phyloP scores from a whole-genome alignment of 1,284 basidiomycete genomes.

The Microbotryomycetes sp. region DNA sequence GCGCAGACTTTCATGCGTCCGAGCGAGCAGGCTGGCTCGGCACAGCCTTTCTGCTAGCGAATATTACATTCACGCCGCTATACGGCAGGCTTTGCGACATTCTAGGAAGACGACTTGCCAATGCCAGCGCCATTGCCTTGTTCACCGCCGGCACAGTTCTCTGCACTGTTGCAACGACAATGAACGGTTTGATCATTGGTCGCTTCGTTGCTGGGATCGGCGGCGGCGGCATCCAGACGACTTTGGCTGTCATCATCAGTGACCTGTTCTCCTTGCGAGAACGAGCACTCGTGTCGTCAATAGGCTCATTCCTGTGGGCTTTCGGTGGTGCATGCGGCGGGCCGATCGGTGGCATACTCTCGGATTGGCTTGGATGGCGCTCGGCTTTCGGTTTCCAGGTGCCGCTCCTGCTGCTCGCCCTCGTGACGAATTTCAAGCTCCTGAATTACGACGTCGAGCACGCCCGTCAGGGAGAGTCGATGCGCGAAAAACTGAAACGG shows the following conservation, averaged over 20 bases:
- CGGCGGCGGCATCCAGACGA: slow-evolving; percentile 43
- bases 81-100: slow-evolving; percentile 72
- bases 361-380: slow-evolving; percentile 14
- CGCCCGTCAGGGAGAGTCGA: slow-evolving; percentile 1
- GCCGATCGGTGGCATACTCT: slow-evolving; percentile 7
- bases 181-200: slow-evolving; percentile 49
- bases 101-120: slow-evolving; percentile 65
- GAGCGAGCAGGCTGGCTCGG: slow-evolving; percentile 5
- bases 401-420: slow-evolving; percentile 7
- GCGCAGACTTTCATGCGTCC: slow-evolving; percentile 7
- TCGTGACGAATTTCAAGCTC: neutral
- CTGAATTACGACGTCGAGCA: slow-evolving; percentile 4
- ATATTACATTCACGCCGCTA: slow-evolving; percentile 69
- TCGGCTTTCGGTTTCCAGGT: slow-evolving; percentile 6
- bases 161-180: slow-evolving; percentile 64
- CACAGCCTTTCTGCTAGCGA: slow-evolving; percentile 56
- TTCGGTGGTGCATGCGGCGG: slow-evolving; percentile 12
- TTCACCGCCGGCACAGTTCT: slow-evolving; percentile 60
- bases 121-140: slow-evolving; percentile 59
- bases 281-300: slow-evolving; percentile 51
- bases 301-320: neutral
- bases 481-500: slow-evolving; percentile 7
- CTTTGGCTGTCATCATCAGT: slow-evolving; percentile 57
- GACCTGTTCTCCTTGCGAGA: slow-evolving; percentile 70
- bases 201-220: slow-evolving; percentile 14